Base-by-base conservation (phyloP, 495 filamentous ascomycete genomes). In the Aspergillus avenaceus region DNA sequence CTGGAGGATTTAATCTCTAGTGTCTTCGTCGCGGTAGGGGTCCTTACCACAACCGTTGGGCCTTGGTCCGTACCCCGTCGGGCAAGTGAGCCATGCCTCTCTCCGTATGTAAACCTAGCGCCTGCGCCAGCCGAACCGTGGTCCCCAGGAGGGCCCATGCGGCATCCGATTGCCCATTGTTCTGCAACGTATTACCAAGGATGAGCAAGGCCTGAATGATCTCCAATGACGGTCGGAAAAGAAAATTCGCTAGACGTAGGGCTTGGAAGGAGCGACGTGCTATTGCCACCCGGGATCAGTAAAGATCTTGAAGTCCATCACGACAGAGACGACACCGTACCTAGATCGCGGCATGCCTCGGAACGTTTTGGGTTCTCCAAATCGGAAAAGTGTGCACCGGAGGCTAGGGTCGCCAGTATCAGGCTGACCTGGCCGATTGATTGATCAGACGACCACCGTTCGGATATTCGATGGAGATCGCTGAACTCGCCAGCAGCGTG, bases 361-460 rank as follows among this genome's bases (percentile, higher is more conserved):
- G 62, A 58, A 4, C 68, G 54, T 21, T 61, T 52, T 2, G 64
- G 53, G 32, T 65, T 55, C 5, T 62, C 66, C 12, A 78, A 49
- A 34, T 67, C 66, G 1, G 76, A 78, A 54, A 66, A 79, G 55
- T 82, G 78, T 18, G 70, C 74, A 7, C 78, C 78, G 24, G 72
- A 71, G 8, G 75, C 75, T 16, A 82, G 50, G 0, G 70, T 73
- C 3, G 78, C 78, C 41, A 82, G 67, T 0, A 82, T 49, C 61
- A 57, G 63, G 59, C 59, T 72, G 29, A 61, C 65, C 49, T 61
- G 72, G 43, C 56, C 74, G 50, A 66, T 68, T 53, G 68, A 64
- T 21, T 61, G 55, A 23, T 60, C 55, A 0, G 53, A 61, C 8
- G 58, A 43, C 66, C 72, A 72, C 48, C 50, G 60, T 18, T 58